phyloP scores from a whole-genome alignment of 2,329 filamentous ascomycete species.

The Parastagonospora nodorum region DNA sequence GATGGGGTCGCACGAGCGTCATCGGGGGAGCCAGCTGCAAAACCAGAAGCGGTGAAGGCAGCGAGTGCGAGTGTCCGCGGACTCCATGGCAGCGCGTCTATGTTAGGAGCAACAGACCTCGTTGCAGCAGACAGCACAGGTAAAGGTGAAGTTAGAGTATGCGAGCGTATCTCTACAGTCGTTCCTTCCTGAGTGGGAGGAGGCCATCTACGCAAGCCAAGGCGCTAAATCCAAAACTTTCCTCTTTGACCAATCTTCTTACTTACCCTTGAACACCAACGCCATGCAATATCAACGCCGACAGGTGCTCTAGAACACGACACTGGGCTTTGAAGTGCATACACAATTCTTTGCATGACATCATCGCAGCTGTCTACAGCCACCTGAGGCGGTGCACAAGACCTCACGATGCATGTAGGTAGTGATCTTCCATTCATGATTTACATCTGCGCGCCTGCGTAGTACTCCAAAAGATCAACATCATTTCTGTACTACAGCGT shows the following conservation, averaged over 20 bases:
- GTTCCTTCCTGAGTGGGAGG: not conserved
- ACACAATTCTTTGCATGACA: not conserved
- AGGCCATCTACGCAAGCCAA: slow-evolving; percentile 7
- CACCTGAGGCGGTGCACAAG: not conserved
- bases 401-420: slow-evolving; percentile 18
- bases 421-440: not conserved
- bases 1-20: too few species aligned
- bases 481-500: not conserved
- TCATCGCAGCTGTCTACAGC: not conserved
- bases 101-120: too few species aligned
- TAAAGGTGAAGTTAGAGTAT: not conserved
- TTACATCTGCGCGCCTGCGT: not conserved
- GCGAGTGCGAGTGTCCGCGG: too few species aligned
- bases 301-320: not conserved
- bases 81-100: too few species aligned
- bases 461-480: not conserved
- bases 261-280: slow-evolving; percentile 1
- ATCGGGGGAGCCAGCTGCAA: too few species aligned
- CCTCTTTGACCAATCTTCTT: slow-evolving; percentile 6
- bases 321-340: not conserved
- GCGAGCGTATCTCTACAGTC: not conserved
- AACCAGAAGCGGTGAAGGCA: too few species aligned
- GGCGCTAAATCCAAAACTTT: slow-evolving; percentile 5
- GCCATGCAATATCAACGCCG: slow-evolving; percentile 1
- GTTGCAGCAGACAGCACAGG: too few species aligned